Conservation (phyloP, 352 stramenopile genomes). For the Globisporangium nunn region DNA sequence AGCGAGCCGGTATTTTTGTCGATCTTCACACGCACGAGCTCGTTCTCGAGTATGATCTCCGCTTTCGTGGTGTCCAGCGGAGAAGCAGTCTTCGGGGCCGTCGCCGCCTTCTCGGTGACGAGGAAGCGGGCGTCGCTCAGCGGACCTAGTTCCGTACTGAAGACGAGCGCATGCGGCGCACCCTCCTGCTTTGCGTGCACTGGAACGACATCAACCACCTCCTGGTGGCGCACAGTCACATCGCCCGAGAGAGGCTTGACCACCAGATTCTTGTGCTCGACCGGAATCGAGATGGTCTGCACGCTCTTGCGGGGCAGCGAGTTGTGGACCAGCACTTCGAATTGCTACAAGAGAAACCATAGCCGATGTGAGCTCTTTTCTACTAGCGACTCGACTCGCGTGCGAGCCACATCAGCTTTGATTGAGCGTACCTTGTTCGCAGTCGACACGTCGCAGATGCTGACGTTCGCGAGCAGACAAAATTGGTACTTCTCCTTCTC, state of each 20-base stretch:
- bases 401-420: too few species aligned
- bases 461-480: conserved; percentile 87
- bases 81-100: not conserved
- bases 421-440: conserved; percentile 29
- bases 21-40: conserved; percentile 46
- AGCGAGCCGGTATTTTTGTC: conserved; percentile 44
- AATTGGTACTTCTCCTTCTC: conserved; percentile 58
- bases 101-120: conserved; percentile 28
- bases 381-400: too few species aligned
- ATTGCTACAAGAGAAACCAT: conserved; percentile 19
- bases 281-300: conserved; percentile 54
- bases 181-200: conserved; percentile 42
- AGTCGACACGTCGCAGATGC: conserved; percentile 80
- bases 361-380: too few species aligned
- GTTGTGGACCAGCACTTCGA: conserved; percentile 74
- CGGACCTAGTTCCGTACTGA: conserved; percentile 53
- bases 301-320: conserved; percentile 44
- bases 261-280: conserved; percentile 34
- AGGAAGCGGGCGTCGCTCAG: conserved; percentile 43
- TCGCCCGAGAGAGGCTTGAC: conserved; percentile 31
- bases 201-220: conserved; percentile 47
- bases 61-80: conserved; percentile 9
- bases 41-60: conserved; percentile 52
- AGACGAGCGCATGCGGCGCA: conserved; percentile 58
- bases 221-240: conserved; percentile 25